Evolutionary conservation across 192 early-diverging fungal genomes (phyloP), one percentile per base, ranked within the genome.

Genomic region (Entophlyctis luteolus): DNA sequence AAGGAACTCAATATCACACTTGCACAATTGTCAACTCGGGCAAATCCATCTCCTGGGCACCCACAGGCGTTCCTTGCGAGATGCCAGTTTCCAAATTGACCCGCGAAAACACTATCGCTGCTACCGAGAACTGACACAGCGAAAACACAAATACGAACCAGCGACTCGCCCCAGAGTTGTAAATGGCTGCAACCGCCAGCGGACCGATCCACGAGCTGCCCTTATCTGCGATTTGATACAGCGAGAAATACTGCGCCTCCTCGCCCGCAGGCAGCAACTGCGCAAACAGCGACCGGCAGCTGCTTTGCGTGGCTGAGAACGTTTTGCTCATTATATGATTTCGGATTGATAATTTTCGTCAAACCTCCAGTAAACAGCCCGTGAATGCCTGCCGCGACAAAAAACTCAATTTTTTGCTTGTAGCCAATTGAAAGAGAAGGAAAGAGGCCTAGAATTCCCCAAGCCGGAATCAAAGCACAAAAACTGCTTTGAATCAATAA

Each of bases 161-260:
- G 31, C 83, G 67, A 57, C 84, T 80, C 48, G 75, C 68, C 5
- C 82, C 77, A 27, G 45, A 23, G 2, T 76, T 74, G 27, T 73
- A 77, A 54, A 91, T 88, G n/a, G 80, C 80, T 10, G 77, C 88
- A 6, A 86, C 85, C 29, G 89, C 77, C 25, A 91, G 65, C 0
- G 89, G 88, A 4, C 89, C 89, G 38, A 90, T 72, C 84, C 84
- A 87, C 16, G 80, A 75, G 4, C 75, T 82, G 14, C 84, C 88
- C 66, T 75, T 72, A 54, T 78, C 73, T 12, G 85, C 85, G 56
- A 77, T 73, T 37, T 82, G 86, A 65, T 85, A 90, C 3, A 90
- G 62, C 23, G 76, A 74, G 52, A 89, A 90, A 71, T 89, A 88
- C 55, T 87, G 72, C 22, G 84, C 76, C 42, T 88, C 89, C 32